Evolutionary conservation across 768 basidiomycete genomes (phyloP).

Genomic region (Astraeus odoratus): DNA sequence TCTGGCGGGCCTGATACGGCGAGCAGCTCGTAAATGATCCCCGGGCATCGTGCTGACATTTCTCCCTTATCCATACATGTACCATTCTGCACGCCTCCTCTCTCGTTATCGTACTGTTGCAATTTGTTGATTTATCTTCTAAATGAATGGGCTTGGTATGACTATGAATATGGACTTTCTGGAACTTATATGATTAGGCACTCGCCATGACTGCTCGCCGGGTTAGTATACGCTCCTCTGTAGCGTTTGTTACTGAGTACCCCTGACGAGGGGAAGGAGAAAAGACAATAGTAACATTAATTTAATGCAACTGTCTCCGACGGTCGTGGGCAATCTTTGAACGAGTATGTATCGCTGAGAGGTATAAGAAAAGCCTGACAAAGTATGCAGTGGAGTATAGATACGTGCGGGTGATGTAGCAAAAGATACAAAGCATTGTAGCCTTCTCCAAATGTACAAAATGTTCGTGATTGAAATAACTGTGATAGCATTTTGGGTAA

Average conservation of each 20-base stretch:
- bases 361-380: conserved; percentile 1
- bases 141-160: too few relatives aligned
- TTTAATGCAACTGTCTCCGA: conserved; percentile 17
- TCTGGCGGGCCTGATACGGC: conserved; percentile 76
- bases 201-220: neutral
- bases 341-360: conserved; percentile 13
- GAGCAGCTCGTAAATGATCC: conserved; percentile 50
- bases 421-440: conserved; percentile 18
- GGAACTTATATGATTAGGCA: conserved; percentile 2
- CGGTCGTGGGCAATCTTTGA: conserved; percentile 11
- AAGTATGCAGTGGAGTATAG: conserved; percentile 22
- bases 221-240: too few relatives aligned
- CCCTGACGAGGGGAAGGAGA: neutral
- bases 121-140: conserved; percentile 23
- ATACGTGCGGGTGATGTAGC: conserved; percentile 20
- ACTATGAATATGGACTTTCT: conserved; percentile 2
- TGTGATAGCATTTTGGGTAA: conserved; percentile 1
- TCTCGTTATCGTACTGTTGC: conserved; percentile 9
- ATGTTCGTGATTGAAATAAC: conserved; percentile 5
- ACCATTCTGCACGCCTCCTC: conserved; percentile 3
- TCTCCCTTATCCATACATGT: conserved; percentile 4
- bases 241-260: too few relatives aligned
- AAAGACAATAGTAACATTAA: conserved; percentile 24
- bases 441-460: conserved; percentile 14
- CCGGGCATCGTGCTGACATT: conserved; percentile 10